Conservation (phyloP, 2,329 filamentous ascomycete genomes). For the Ascochyta viciae-villosae region DNA sequence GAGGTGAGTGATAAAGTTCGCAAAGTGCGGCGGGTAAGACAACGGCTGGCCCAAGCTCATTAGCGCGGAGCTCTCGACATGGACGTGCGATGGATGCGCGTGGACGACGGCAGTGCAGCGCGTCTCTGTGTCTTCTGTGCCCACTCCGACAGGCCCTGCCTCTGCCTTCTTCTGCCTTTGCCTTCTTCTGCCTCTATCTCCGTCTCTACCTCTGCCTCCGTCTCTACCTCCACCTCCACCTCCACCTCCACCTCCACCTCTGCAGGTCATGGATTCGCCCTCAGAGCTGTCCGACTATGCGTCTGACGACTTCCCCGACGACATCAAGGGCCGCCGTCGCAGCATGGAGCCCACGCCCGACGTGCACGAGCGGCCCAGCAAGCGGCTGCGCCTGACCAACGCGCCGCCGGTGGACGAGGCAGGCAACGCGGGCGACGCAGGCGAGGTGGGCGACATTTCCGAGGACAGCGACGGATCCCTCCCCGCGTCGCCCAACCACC, state of each 20-base stretch:
- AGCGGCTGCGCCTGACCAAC: conserved; percentile 47
- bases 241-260: background rate
- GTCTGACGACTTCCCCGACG: conserved; percentile 68
- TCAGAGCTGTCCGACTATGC: conserved; percentile 71
- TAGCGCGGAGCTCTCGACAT: conserved; percentile 5
- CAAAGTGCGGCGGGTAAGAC: conserved; percentile 14
- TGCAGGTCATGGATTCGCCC: conserved; percentile 58
- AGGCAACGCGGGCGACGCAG: conserved; percentile 36
- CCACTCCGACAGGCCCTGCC: background rate
- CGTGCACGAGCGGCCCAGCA: conserved; percentile 50
- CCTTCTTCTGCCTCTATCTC: background rate
- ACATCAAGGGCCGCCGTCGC: conserved; percentile 58
- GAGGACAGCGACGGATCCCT: conserved; percentile 86
- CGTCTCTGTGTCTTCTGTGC: background rate
- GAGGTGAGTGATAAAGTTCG: conserved; percentile 2
- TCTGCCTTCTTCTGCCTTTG: background rate
- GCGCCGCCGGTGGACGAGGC: conserved; percentile 42
- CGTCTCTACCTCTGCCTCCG: background rate
- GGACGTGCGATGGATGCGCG: too few species aligned
- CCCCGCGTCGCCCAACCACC: conserved; percentile 60
- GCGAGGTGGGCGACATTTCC: conserved; percentile 69
- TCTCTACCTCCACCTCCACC: background rate
- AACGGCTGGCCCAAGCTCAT: conserved; percentile 9
- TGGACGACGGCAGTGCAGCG: background rate
- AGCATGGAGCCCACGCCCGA: conserved; percentile 53